A percentile compares a stretch with the other conserved stretches of the same genome.
phyloP scores from a whole-genome alignment of 169 alveolate genomes.

The Neospora caninum region DNA sequence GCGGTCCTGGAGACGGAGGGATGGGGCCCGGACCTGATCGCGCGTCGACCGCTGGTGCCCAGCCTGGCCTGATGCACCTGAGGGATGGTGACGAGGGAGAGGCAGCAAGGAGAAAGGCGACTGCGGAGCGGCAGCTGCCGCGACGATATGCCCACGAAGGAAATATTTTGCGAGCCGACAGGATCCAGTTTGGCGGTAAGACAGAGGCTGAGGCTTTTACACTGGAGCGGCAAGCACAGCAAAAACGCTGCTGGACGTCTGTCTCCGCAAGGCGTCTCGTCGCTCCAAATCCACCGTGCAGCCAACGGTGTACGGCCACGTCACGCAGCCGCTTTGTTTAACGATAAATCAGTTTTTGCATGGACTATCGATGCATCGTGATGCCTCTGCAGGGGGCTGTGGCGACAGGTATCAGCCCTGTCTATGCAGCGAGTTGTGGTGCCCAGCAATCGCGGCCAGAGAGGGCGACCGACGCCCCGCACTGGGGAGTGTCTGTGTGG shows the following conservation, averaged over 20 bases:
- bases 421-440: no score
- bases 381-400: no score
- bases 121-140: background rate
- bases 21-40: background rate
- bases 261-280: conserved; percentile 11
- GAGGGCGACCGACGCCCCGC: no score
- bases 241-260: background rate
- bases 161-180: background rate
- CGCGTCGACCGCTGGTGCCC: background rate
- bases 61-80: background rate
- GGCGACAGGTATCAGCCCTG: no score
- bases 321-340: no score
- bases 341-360: no score
- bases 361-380: no score
- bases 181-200: conserved; percentile 34
- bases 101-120: background rate
- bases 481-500: no score
- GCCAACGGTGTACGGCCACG: no score
- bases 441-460: no score
- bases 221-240: background rate
- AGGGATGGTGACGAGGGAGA: background rate
- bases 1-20: background rate
- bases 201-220: background rate
- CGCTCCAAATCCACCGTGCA: conserved; percentile 5
- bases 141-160: conserved; percentile 13